Conservation (phyloP, 2,329 filamentous ascomycete species). For the Blastomyces emzantsi region DNA sequence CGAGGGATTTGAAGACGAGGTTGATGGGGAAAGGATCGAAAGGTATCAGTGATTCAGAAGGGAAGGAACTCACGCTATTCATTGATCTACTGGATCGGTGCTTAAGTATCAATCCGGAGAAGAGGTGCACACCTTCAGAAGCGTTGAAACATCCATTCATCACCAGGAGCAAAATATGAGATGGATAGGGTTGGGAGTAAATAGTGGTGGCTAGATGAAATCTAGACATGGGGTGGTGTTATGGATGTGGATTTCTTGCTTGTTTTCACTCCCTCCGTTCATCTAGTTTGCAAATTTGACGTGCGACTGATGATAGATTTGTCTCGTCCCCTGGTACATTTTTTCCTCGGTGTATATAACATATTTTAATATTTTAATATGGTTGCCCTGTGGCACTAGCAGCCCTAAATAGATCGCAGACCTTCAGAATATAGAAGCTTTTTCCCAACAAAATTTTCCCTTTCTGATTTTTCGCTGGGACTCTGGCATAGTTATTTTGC, state of each 20-base stretch:
- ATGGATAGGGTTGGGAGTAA: not conserved
- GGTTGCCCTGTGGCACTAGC: not conserved
- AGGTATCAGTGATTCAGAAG: constrained; percentile 63
- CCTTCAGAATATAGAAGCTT: not conserved
- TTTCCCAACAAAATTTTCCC: not conserved
- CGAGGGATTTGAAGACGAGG: constrained; percentile 71
- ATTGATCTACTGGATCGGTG: constrained; percentile 83
- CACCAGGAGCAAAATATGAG: constrained; percentile 11
- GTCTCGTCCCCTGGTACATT: not conserved
- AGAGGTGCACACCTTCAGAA: constrained; percentile 76
- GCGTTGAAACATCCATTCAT: constrained; percentile 89
- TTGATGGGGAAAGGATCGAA: constrained; percentile 53
- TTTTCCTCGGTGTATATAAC: not conserved
- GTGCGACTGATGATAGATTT: not conserved
- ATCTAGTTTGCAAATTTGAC: not conserved
- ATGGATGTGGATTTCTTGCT: not conserved
- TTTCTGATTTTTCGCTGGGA: not conserved
- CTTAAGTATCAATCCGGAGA: constrained; percentile 82
- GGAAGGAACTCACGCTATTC: constrained; percentile 72
- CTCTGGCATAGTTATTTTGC: not conserved
- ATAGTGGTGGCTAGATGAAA: not conserved
- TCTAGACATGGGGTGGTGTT: constrained; percentile 3
- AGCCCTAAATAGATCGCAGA: not conserved
- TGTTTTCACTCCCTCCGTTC: not conserved
- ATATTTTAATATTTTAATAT: not conserved